These are phyloP conservation scores for Turnera subulata DNA, from an alignment of 345 rosid genomes.

Conservation along the genomic window DNA sequence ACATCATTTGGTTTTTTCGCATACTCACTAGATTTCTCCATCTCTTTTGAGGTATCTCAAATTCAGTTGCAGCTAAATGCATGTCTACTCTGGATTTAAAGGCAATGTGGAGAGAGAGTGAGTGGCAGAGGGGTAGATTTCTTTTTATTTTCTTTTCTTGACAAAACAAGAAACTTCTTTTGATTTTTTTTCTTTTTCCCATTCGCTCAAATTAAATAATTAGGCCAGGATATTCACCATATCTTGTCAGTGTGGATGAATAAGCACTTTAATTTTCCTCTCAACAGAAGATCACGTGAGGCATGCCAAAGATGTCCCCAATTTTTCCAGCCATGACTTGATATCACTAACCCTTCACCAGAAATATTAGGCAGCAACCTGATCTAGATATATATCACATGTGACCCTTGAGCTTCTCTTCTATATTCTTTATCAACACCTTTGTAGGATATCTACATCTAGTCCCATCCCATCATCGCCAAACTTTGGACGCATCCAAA, in stretches of 20 bases:
- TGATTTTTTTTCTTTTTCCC: not conserved
- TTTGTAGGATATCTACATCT: not conserved
- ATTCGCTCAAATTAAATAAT: too few species aligned
- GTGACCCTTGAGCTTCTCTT: not conserved
- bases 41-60: not conserved
- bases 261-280: constrained; percentile 18
- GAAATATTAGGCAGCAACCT: not conserved
- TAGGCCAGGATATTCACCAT: too few species aligned
- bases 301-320: constrained; percentile 21
- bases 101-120: not conserved
- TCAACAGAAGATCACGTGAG: constrained; percentile 23
- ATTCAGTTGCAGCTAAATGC: not conserved
- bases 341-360: constrained; percentile 15
- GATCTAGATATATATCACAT: not conserved
- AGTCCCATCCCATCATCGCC: too few species aligned
- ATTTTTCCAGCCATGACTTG: constrained; percentile 22
- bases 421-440: not conserved
- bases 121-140: not conserved
- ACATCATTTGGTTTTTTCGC: constrained; percentile 27
- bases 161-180: too few species aligned
- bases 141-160: not conserved
- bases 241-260: constrained; percentile 17
- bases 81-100: constrained; percentile 20
- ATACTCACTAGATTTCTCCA: constrained; percentile 18
- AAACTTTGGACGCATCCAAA: not conserved